phyloP scores from a whole-genome alignment of 1,284 basidiomycete species.

The Ustilago tritici region DNA sequence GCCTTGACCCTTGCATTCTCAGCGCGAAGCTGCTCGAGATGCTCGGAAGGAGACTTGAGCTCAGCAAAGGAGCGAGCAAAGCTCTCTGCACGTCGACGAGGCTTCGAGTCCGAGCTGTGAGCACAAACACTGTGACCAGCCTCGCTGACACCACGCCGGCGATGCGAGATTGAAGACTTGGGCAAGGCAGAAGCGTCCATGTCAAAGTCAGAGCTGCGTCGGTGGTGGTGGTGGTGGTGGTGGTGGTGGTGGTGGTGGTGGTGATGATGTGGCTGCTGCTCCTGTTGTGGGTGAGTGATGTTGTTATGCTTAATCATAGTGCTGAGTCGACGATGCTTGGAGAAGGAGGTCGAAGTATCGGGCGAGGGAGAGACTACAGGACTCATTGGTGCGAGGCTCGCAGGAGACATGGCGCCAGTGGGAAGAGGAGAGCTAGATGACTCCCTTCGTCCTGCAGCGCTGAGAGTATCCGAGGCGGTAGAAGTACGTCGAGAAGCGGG shows the following conservation, averaged over 20 bases:
- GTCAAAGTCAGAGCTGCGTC: constrained; percentile 1
- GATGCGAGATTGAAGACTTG: constrained; percentile 6
- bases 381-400: constrained; percentile 12
- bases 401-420: constrained; percentile 40
- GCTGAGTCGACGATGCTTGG: constrained; percentile 44
- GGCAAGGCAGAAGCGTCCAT: constrained; percentile 15
- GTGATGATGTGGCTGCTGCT: neutral
- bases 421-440: constrained; percentile 35
- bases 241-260: neutral
- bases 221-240: constrained; percentile 4
- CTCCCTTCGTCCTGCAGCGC: constrained; percentile 9
- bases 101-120: constrained; percentile 5
- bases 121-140: constrained; percentile 1
- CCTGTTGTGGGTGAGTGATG: neutral
- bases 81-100: constrained; percentile 42
- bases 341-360: constrained; percentile 28
- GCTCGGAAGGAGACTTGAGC: constrained; percentile 38
- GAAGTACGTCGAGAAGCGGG: constrained; percentile 29
- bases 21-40: constrained; percentile 41
- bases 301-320: constrained; percentile 36
- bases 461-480: constrained; percentile 8
- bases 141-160: constrained; percentile 35
- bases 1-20: constrained; percentile 33
- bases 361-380: constrained; percentile 13
- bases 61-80: constrained; percentile 52